Conservation (phyloP, 345 rosid species). For the Salix exigua region DNA sequence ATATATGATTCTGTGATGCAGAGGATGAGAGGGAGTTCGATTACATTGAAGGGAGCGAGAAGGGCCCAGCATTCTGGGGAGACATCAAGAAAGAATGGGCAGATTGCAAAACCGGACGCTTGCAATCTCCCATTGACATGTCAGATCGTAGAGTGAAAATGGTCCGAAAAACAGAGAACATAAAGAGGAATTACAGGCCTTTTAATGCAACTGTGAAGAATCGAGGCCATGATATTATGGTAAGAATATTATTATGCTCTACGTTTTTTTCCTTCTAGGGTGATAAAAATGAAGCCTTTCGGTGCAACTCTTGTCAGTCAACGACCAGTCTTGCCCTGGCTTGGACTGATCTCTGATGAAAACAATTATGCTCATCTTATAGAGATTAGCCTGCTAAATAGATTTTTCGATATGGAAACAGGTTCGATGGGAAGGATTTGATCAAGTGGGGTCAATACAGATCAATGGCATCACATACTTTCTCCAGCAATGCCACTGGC, state of each 20-base stretch:
- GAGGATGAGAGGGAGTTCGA: conserved; percentile 60
- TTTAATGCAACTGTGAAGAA: conserved; percentile 39
- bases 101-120: conserved; percentile 6
- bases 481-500: conserved; percentile 77
- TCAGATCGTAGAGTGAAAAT: conserved; percentile 13
- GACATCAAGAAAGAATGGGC: conserved; percentile 21
- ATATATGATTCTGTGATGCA: conserved; percentile 13
- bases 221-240: conserved; percentile 57
- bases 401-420: conserved; percentile 16
- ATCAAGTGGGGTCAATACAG: conserved; percentile 40
- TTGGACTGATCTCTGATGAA: too few species aligned
- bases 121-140: conserved; percentile 28
- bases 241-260: conserved; percentile 20
- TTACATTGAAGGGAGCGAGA: conserved; percentile 36
- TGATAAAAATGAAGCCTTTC: too few species aligned
- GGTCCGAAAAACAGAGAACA: conserved; percentile 8
- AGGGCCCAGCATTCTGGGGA: conserved; percentile 54
- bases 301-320: too few species aligned
- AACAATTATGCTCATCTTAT: too few species aligned
- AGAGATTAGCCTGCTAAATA: too few species aligned
- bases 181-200: conserved; percentile 30
- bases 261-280: not conserved
- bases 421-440: conserved; percentile 42
- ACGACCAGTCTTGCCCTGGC: too few species aligned
- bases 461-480: conserved; percentile 44